Base-by-base conservation (phyloP, 139 green algal species). In the Chlamydomonas sp. region DNA sequence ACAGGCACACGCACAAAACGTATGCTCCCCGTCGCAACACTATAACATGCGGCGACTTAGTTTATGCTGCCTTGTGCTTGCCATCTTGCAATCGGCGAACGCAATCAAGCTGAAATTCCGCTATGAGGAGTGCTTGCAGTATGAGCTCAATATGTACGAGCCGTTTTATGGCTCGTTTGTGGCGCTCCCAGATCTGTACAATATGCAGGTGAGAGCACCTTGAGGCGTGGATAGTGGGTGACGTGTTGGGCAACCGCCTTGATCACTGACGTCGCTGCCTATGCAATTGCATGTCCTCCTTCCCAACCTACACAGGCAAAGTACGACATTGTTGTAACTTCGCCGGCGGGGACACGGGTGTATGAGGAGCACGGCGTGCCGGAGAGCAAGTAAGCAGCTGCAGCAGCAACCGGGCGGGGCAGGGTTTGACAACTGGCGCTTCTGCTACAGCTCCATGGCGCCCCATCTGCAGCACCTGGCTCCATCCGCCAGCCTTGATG, bases 81-180 rank as follows among this genome's bases (percentile, higher is more conserved):
- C 31, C 62, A 76, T 31, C 14, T 17, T 12, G 83, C 83, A 18
- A 2, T 66, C 2, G 89, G 80, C 61, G 31, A 49, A 49, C 31
- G 31, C 31, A 49, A 85, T 95, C 31, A 95, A 95, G 86, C 82
- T 95, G 1, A 93, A 92, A 60, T 93, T 95, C 63, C 63, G 84
- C 14, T 72, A 85, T 58, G 92, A 95, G 71, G 92, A 95, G 73
- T 95, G 92, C 78, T 74, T 95, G 79, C 82, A 69, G 5, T 95
- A 95, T 79, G 85, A 90, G 0, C 64, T 92, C 10, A 89, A 69
- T n/a, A 86, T 83, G 88, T 91, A 94, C 83, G 88, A 93, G 64
- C 89, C 91, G 14, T 92, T 94, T 72, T 92, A 93, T 49, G 91
- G 91, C 2, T 91, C 81, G 49, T 94, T 91, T 67, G 89, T 94